These are phyloP conservation scores for Pseudonectria buxi DNA, from an alignment of 2,329 filamentous ascomycete species.

Conservation along the genomic window DNA sequence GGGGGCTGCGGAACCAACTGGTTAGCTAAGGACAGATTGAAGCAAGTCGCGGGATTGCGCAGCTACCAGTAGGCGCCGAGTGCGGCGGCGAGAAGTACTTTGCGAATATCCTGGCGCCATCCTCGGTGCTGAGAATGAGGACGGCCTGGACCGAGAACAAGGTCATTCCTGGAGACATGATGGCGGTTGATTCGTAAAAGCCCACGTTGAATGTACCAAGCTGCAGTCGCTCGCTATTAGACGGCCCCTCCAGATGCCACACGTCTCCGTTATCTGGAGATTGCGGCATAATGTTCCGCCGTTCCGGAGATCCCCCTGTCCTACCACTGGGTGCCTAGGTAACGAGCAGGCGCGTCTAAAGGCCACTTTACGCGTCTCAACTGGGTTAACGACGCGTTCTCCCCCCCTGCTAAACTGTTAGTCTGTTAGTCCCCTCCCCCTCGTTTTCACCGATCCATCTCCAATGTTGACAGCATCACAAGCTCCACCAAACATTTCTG, in stretches of 20 bases:
- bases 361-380: constrained; percentile 37
- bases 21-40: constrained; percentile 16
- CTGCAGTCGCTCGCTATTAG: constrained; percentile 11
- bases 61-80: constrained; percentile 33
- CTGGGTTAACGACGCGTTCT: constrained; percentile 17
- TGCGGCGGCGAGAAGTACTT: constrained; percentile 78
- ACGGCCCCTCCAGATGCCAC: constrained; percentile 26
- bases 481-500: constrained; percentile 5
- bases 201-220: constrained; percentile 12
- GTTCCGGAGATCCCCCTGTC: constrained; percentile 8
- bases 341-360: constrained; percentile 4
- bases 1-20: constrained; percentile 26
- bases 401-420: constrained; percentile 18
- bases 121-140: constrained; percentile 74
- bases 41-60: constrained; percentile 11
- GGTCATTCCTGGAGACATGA: constrained; percentile 68
- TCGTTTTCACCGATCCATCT: constrained; percentile 14
- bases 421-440: constrained; percentile 18
- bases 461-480: constrained; percentile 13
- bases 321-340: too few species aligned
- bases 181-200: constrained; percentile 14
- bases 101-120: constrained; percentile 83
- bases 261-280: constrained; percentile 11
- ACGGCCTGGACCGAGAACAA: constrained; percentile 72
- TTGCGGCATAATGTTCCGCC: constrained; percentile 27